Base-by-base conservation (phyloP, 2,329 filamentous ascomycete species). In the Delphinella strobiligena region DNA sequence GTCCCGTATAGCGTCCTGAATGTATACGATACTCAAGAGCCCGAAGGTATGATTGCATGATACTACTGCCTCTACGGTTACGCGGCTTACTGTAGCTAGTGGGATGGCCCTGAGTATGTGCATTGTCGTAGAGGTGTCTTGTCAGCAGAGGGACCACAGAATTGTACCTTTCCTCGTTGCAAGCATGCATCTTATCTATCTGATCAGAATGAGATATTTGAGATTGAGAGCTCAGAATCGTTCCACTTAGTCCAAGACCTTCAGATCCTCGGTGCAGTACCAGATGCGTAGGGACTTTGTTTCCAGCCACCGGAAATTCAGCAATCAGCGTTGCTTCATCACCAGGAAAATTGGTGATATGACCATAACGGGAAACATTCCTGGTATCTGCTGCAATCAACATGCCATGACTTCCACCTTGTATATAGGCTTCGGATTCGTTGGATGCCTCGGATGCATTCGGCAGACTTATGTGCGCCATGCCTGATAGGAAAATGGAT, bases 271-370 rank as follows among this genome's bases (percentile, higher is more conserved):
- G 2, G 34, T 40, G 37, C 19, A 40, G 22, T 17, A 35, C 32
- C 4, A n/a, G 19, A 16, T 40, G 37, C 7, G 10, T 24, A 14
- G 37, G 37, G 1, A 35, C n/a, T 17, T 19, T 4, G 15, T 35
- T 35, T 1, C 33, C 38, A 22, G 33, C 3, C 10, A 40, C 17
- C 2, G 38, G 38, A 4, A 40, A 36, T 14, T 36, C 32, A 3
- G 38, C 33, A 32, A 40, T 27, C 22, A 40, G 8, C 3, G 38
- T 36, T 3, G 17, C 24, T 10, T 40, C 32, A 16, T 18, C n/a
- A 15, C 38, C 33, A 2, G 38, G 38, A 24, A 40, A 40, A 2
- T 40, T 33, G 2, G 38, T 40, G 5, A 40, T 14, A 12, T 40
- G 38, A 2, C 38, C 38, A 16, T 19, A 31, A 5, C 29, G 5